phyloP scores from a whole-genome alignment of 2,329 filamentous ascomycete species.

The Fonsecaea multimorphosa region DNA sequence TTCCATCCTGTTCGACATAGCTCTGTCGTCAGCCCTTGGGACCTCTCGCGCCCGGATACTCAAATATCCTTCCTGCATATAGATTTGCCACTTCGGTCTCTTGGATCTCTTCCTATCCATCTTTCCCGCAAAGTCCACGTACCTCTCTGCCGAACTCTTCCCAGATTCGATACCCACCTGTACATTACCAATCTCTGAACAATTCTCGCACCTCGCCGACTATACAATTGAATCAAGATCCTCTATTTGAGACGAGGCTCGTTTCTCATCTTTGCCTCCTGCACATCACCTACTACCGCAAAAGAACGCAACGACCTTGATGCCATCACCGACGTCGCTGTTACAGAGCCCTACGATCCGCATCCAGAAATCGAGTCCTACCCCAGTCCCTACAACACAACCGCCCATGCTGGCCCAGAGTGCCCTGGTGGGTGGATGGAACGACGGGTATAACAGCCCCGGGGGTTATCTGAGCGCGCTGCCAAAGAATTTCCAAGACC shows the following conservation, averaged over 20 bases:
- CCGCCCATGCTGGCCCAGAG: conserved; percentile 37
- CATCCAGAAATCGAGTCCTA: conserved; percentile 36
- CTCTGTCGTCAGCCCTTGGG: conserved; percentile 26
- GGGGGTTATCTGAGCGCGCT: conserved; percentile 36
- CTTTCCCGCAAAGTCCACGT: conserved; percentile 23
- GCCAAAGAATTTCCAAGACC: conserved; percentile 38
- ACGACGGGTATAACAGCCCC: conserved; percentile 32
- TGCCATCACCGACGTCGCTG: conserved; percentile 30
- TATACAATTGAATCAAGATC: conserved; percentile 27
- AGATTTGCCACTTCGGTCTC: conserved; percentile 34
- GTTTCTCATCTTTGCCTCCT: conserved; percentile 26
- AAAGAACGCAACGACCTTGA: conserved; percentile 21
- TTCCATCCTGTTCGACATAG: conserved; percentile 31
- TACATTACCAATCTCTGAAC: conserved; percentile 23
- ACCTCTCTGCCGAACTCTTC: conserved; percentile 15
- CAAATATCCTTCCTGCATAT: conserved; percentile 29
- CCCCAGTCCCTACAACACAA: conserved; percentile 29
- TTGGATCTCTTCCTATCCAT: conserved; percentile 20
- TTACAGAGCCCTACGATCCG: conserved; percentile 32
- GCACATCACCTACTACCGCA: conserved; percentile 11
- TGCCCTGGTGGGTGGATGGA: conserved; percentile 36
- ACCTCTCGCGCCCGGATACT: conserved; percentile 19
- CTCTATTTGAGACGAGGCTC: not conserved
- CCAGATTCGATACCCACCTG: conserved; percentile 24
- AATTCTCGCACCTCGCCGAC: conserved; percentile 14